Evolutionary conservation across 208 protist genomes (phyloP).

Genomic region (Acanthamoeba sp.): DNA sequence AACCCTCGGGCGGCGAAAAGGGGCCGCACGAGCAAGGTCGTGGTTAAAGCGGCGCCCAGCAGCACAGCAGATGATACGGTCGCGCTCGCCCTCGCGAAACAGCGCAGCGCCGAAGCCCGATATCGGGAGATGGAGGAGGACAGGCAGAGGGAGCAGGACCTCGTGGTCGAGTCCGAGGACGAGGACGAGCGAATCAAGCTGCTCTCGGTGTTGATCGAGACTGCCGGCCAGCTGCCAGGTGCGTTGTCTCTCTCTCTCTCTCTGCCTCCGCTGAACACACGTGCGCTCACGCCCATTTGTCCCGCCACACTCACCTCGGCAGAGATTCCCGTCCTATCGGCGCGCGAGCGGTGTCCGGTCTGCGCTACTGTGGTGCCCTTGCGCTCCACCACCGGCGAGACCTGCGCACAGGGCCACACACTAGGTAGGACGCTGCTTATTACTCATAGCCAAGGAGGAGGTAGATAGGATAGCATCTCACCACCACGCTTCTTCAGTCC

Average conservation of each 20-base stretch:
- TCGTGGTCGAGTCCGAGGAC: neutral
- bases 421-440: too few species aligned
- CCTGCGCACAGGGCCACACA: neutral
- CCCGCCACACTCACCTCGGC: too few species aligned
- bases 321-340: too few species aligned
- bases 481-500: neutral
- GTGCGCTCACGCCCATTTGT: too few species aligned
- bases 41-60: neutral
- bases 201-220: neutral
- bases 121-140: neutral
- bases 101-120: neutral
- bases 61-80: neutral
- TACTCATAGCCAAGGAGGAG: too few species aligned
- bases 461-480: too few species aligned
- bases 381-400: neutral
- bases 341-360: conserved; percentile 17
- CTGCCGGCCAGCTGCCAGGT: too few species aligned
- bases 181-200: neutral
- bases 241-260: too few species aligned
- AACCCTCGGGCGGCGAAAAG: neutral
- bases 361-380: neutral
- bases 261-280: too few species aligned
- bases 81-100: neutral
- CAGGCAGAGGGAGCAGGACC: neutral
- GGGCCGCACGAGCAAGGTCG: neutral